Percentiles rank a stretch among this genome's conserved stretches.
phyloP scores from a whole-genome alignment of 2,329 filamentous ascomycete species.

The Clonostachys sp. region DNA sequence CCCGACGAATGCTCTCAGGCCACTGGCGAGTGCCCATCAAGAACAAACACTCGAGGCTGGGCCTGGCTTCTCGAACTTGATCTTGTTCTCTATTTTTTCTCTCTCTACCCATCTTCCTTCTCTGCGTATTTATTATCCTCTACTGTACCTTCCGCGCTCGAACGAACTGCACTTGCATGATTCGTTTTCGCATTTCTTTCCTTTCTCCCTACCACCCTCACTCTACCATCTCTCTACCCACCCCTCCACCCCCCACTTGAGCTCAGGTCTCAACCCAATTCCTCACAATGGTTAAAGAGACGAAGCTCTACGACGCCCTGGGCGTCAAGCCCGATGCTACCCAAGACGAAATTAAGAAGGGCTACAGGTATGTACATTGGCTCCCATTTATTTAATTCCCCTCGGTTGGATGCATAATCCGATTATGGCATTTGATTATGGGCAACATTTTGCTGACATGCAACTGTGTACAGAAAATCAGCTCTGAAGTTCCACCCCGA shows the following conservation, averaged over 20 bases:
- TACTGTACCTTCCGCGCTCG: neutral
- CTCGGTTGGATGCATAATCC: neutral
- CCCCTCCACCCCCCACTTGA: neutral
- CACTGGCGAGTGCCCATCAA: too few species aligned
- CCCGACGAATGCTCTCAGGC: too few species aligned
- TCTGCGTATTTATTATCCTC: neutral
- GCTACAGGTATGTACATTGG: conserved; percentile 63
- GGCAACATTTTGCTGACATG: conserved; percentile 23
- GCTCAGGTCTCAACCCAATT: neutral
- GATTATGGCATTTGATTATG: neutral
- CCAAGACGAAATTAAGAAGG: conserved; percentile 97
- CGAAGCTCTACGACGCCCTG: conserved; percentile 88
- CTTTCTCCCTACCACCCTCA: neutral
- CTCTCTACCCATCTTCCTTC: neutral
- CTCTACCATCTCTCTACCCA: neutral
- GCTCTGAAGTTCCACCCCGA: conserved; percentile 93
- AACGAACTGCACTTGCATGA: neutral
- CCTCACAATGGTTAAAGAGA: conserved; percentile 78
- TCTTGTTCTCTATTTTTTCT: neutral
- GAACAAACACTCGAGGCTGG: too few species aligned
- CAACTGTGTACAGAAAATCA: conserved; percentile 57
- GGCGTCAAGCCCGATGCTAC: conserved; percentile 72
- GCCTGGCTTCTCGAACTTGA: too few species aligned
- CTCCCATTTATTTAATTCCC: neutral
- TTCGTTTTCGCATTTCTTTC: neutral